Conservation (phyloP, 2,329 filamentous ascomycete species). For the Rasamsonia emersonii region DNA sequence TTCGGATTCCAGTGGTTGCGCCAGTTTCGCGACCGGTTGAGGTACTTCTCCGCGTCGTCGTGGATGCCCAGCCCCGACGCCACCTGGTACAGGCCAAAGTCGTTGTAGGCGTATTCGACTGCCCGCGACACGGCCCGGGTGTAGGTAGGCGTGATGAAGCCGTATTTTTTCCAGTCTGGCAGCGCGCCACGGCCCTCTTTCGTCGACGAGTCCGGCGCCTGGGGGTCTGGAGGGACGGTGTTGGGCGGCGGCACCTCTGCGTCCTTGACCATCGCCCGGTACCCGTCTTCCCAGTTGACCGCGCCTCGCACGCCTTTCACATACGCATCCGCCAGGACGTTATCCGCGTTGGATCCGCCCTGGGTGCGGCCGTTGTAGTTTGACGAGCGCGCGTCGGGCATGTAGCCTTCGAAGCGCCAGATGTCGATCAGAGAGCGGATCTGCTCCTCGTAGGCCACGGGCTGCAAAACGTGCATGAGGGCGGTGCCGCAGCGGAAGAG, state of each 20-base stretch:
- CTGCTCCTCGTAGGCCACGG: constrained; percentile 55
- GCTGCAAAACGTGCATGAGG: constrained; percentile 60
- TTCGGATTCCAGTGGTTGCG: constrained; percentile 56
- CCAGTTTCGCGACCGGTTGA: constrained; percentile 56
- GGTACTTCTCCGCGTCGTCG: constrained; percentile 52
- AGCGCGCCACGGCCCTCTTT: constrained; percentile 63
- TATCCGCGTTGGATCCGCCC: constrained; percentile 66
- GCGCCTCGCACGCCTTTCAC: constrained; percentile 55
- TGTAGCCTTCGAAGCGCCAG: constrained; percentile 59
- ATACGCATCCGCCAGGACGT: constrained; percentile 58
- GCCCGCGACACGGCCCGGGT: constrained; percentile 65
- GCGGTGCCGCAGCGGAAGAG: constrained; percentile 61
- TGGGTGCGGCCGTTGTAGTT: constrained; percentile 66
- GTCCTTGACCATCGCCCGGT: constrained; percentile 63
- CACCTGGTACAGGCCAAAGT: constrained; percentile 60
- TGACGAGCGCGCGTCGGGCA: constrained; percentile 68
- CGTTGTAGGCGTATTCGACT: constrained; percentile 70
- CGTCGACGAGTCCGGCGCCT: constrained; percentile 56
- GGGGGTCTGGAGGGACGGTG: constrained; percentile 49
- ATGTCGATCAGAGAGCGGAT: constrained; percentile 63
- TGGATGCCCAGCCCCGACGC: constrained; percentile 48
- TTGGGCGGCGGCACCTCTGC: constrained; percentile 61
- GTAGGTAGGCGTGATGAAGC: constrained; percentile 63
- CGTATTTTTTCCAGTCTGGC: constrained; percentile 60
- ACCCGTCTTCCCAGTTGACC: constrained; percentile 61